Conservation (phyloP, 306 rosid species). For the Ammopiptanthus mongolicus region DNA sequence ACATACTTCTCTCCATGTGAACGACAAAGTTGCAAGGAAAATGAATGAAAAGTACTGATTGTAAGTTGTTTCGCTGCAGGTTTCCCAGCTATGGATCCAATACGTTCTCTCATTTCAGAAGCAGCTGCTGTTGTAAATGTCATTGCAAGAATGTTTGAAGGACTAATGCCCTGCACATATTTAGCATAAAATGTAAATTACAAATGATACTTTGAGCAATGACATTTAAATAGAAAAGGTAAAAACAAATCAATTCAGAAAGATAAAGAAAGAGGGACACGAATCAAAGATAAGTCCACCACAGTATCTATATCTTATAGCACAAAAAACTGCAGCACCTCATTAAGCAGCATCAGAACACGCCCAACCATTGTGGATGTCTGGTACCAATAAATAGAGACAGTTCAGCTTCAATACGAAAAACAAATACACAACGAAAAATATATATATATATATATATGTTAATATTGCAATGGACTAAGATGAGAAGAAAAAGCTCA, state of each 20-base stretch:
- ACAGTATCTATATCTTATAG: constrained; percentile 1
- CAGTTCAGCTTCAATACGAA: constrained; percentile 25
- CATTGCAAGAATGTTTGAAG: constrained; percentile 83
- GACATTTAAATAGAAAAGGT: neutral
- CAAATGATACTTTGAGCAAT: neutral
- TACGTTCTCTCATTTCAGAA: constrained; percentile 94
- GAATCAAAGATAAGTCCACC: neutral
- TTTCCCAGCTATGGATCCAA: constrained; percentile 82
- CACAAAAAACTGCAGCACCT: constrained; percentile 43
- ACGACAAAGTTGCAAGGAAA: constrained; percentile 94
- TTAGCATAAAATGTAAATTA: constrained; percentile 18
- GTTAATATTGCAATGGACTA: neutral
- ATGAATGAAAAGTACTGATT: constrained; percentile 96
- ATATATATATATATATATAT: neutral
- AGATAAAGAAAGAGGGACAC: neutral
- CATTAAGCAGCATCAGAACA: constrained; percentile 75
- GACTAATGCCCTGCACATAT: constrained; percentile 57
- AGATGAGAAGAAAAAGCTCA: neutral
- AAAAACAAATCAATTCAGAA: neutral
- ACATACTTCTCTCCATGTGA: constrained; percentile 82
- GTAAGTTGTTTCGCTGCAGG: constrained; percentile 69
- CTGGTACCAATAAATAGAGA: constrained; percentile 40
- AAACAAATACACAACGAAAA: neutral
- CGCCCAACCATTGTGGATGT: constrained; percentile 99
- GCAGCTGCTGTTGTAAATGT: constrained; percentile 95